Evolutionary conservation across 2,329 filamentous ascomycete genomes (phyloP), one percentile per base, ranked within the genome.

Genomic region (Trichophyton simii): DNA sequence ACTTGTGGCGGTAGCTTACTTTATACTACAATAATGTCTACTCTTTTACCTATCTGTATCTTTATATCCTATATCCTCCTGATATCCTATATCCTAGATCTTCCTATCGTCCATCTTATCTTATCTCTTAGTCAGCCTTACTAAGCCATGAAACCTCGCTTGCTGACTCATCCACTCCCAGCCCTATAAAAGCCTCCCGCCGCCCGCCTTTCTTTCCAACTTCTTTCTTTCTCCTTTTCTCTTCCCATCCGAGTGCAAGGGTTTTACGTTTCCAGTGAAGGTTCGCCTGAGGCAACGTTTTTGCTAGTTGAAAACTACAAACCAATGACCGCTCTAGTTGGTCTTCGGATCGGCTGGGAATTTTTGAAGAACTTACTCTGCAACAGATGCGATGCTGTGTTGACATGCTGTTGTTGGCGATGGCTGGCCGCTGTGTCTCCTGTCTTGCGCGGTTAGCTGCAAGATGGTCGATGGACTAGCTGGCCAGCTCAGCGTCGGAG

Each of bases 241-340:
- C 73, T 77, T 74, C 72, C 69, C 76, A 83, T 84, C 81, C 78
- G 73, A 80, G 83, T 87, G 85, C 85, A 84, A 75, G 83, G 84
- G 86, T 84, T 81, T 86, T 86, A 88, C 80, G 81, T 82, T 84
- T 83, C 81, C 84, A 85, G 84, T 89, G 86, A 89, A 83, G 87
- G 88, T 86, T 85, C 83, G 83, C 88, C 87, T 83, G 87, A 89
- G 85, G 82, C 82, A 80, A 81, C 80, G 80, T 88, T 88, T 87
- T 88, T 89, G 86, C 86, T 89, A 87, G 85, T 87, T 88, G 85
- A 87, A 87, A 87, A 87, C 85, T 87, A 87, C 78, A 76, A 79
- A 83, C 71, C 68, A 54, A 25, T 86, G 86, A 88, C 86, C 80
- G 80, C 86, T 89, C 79, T 79, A 80, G 77, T 81, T 82, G 83